phyloP scores from a whole-genome alignment of 805 yeast genomes.

The Saccharomycopsis capsularis region DNA sequence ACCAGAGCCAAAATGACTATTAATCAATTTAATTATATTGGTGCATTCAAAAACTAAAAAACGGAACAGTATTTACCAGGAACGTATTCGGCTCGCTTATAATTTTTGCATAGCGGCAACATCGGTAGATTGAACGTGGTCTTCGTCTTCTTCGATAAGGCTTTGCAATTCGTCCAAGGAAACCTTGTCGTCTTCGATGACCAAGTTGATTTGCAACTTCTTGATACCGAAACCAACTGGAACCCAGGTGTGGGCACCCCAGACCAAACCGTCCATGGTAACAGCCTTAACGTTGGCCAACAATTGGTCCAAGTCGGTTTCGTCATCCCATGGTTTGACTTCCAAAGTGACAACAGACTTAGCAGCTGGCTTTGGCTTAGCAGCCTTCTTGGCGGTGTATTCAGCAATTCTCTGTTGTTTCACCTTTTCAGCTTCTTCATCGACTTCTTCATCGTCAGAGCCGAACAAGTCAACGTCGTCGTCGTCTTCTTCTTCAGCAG shows the following conservation, averaged over 20 bases:
- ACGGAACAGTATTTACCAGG: no score
- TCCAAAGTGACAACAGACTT: constrained; percentile 95
- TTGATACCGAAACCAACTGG: constrained; percentile 99
- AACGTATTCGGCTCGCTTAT: constrained; percentile 36
- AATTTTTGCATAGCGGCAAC: constrained; percentile 97
- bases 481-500: constrained; percentile 65
- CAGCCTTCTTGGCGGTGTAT: constrained; percentile 94
- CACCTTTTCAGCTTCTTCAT: constrained; percentile 93
- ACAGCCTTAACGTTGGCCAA: constrained; percentile 75
- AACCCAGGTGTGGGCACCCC: constrained; percentile 97
- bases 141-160: constrained; percentile 84
- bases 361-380: constrained; percentile 98
- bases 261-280: constrained; percentile 85
- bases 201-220: constrained; percentile 97
- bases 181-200: constrained; percentile 95
- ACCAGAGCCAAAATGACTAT: no score
- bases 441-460: constrained; percentile 84
- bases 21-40: no score
- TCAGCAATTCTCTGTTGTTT: constrained; percentile 97
- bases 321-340: constrained; percentile 99
- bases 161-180: constrained; percentile 85
- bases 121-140: constrained; percentile 98
- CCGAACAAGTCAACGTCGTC: constrained; percentile 92
- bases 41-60: no score
- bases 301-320: constrained; percentile 89